phyloP scores from a whole-genome alignment of 257 asterid species.

The Jaltomata sinuosa region DNA sequence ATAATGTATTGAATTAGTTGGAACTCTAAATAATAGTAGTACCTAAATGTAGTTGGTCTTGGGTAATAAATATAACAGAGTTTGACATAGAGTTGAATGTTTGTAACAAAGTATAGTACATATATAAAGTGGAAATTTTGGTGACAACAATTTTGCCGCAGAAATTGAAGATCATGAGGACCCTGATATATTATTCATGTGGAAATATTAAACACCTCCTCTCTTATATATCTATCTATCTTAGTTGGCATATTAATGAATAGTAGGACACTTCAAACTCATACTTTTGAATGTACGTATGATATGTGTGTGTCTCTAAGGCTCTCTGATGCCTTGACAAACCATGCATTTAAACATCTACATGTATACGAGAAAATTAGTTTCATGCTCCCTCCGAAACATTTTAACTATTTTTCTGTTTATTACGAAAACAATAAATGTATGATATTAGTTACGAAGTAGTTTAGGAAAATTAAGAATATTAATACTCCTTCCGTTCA shows the following conservation, averaged over 20 bases:
- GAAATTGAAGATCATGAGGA: not conserved
- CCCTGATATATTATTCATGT: not conserved
- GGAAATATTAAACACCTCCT: not conserved
- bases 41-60: not conserved
- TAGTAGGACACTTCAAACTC: too few species aligned
- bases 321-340: too few species aligned
- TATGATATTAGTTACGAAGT: too few species aligned
- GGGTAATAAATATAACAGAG: not conserved
- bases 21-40: not conserved
- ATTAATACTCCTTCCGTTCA: too few species aligned
- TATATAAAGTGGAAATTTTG: not conserved
- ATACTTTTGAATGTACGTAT: too few species aligned
- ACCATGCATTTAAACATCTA: too few species aligned
- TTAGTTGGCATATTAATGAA: not conserved
- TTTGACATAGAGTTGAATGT: not conserved
- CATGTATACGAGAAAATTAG: too few species aligned
- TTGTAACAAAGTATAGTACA: not conserved
- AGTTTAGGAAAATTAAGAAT: too few species aligned
- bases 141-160: not conserved
- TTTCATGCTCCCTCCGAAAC: too few species aligned
- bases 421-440: too few species aligned
- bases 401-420: too few species aligned
- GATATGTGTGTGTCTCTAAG: too few species aligned
- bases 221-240: not conserved
- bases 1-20: not conserved